These are phyloP conservation scores for Penicillium sp. DNA, from an alignment of 2,329 filamentous ascomycete species.

Conservation along the genomic window DNA sequence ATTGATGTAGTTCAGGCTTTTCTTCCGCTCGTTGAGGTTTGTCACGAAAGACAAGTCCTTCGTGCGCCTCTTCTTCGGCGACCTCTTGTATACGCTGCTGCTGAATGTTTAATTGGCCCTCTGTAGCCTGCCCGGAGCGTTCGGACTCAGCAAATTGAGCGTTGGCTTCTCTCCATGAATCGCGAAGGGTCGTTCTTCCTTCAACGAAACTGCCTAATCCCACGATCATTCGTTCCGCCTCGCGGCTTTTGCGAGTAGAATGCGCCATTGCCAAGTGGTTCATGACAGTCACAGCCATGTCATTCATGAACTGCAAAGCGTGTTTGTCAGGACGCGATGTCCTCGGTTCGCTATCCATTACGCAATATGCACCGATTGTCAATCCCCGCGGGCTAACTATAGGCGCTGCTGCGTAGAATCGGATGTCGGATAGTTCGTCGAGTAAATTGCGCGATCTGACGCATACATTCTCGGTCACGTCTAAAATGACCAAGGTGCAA, in stretches of 20 bases:
- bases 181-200: slow-evolving; percentile 38
- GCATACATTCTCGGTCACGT: slow-evolving; percentile 35
- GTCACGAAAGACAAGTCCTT: no score
- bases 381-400: slow-evolving; percentile 57
- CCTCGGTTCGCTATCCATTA: slow-evolving; percentile 57
- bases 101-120: slow-evolving; percentile 23
- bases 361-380: slow-evolving; percentile 60
- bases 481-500: slow-evolving; percentile 29
- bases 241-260: slow-evolving; percentile 53
- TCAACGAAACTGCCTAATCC: slow-evolving; percentile 56
- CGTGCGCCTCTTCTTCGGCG: background rate
- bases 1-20: no score
- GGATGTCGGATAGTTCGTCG: slow-evolving; percentile 27
- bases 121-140: slow-evolving; percentile 7
- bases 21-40: no score
- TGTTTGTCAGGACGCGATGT: slow-evolving; percentile 22
- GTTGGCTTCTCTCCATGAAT: slow-evolving; percentile 24
- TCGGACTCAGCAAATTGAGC: background rate
- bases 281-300: slow-evolving; percentile 59
- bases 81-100: slow-evolving; percentile 23
- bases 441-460: slow-evolving; percentile 33
- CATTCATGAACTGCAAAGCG: slow-evolving; percentile 57
- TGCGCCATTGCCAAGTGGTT: slow-evolving; percentile 59
- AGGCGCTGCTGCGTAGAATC: slow-evolving; percentile 59
- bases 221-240: slow-evolving; percentile 59